A percentile compares a stretch with the other conserved stretches of the same genome.
phyloP scores from a whole-genome alignment of 345 rosid species.

The Eucalyptus pauciflora region DNA sequence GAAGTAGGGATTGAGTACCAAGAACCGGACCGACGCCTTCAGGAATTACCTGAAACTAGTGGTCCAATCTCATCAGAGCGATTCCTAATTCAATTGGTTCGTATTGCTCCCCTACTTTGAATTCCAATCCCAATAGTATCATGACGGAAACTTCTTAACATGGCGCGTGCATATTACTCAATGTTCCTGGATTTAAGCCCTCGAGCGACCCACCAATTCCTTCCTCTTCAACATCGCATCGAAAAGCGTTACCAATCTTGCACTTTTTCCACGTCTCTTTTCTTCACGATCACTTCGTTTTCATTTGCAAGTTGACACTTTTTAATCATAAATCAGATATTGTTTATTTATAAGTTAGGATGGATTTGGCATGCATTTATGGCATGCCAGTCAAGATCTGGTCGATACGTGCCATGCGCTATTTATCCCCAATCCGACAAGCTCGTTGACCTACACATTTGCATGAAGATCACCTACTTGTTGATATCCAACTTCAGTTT shows the following conservation, averaged over 20 bases:
- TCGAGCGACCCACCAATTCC: neutral
- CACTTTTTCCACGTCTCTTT: neutral
- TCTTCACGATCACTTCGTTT: neutral
- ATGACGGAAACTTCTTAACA: neutral
- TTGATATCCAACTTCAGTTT: neutral
- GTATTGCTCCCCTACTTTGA: neutral
- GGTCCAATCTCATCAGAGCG: rapidly evolving
- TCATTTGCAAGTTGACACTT: neutral
- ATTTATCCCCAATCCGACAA: neutral
- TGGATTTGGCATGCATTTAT: neutral
- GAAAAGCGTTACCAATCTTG: neutral
- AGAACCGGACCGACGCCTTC: rapidly evolving
- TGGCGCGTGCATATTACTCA: neutral
- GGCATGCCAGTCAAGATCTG: neutral
- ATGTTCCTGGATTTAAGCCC: neutral
- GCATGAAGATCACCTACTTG: neutral
- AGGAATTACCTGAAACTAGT: neutral
- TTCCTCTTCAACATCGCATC: neutral
- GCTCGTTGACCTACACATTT: neutral
- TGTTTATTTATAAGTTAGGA: neutral
- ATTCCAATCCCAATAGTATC: neutral
- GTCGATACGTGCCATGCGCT: neutral
- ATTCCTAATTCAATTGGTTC: neutral
- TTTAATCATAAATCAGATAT: neutral
- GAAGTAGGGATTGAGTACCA: neutral